Conservation (phyloP, 2,329 filamentous ascomycete genomes). For the Fusarium clavum region DNA sequence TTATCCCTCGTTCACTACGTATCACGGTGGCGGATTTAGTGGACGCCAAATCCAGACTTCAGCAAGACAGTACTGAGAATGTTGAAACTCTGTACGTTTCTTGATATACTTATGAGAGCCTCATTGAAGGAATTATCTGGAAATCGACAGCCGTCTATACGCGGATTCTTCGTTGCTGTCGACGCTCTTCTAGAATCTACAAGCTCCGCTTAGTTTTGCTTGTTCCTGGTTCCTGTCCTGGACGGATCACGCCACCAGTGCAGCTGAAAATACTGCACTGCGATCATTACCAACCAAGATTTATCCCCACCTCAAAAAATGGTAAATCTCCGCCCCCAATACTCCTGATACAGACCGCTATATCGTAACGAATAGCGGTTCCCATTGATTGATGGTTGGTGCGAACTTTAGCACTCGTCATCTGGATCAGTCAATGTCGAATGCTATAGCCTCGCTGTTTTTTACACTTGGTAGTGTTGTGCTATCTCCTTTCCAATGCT, state of each 20-base stretch:
- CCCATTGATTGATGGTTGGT: constrained; percentile 2
- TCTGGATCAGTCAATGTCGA: not conserved
- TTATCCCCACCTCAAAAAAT: constrained; percentile 24
- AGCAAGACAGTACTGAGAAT: constrained; percentile 9
- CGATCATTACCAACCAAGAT: constrained; percentile 2
- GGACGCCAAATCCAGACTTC: constrained; percentile 8
- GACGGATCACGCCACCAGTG: constrained; percentile 33
- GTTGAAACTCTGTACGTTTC: constrained; percentile 12
- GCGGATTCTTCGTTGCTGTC: not conserved
- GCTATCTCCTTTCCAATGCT: not conserved
- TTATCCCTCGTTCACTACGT: not conserved
- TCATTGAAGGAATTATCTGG: not conserved
- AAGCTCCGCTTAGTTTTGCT: constrained; percentile 18
- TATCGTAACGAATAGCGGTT: constrained; percentile 6
- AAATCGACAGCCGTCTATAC: not conserved
- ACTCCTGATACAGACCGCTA: constrained; percentile 30
- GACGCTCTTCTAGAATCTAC: constrained; percentile 20
- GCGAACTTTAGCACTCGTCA: constrained; percentile 14
- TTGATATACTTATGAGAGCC: not conserved
- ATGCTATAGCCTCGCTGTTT: constrained; percentile 3
- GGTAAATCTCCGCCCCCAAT: constrained; percentile 10
- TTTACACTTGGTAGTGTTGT: not conserved
- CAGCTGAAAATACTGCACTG: constrained; percentile 13
- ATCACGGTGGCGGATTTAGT: not conserved
- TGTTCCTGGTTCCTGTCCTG: constrained; percentile 44